Evolutionary conservation across 2,329 filamentous ascomycete genomes (phyloP).

Genomic region (Lachnellula subtilissima): DNA sequence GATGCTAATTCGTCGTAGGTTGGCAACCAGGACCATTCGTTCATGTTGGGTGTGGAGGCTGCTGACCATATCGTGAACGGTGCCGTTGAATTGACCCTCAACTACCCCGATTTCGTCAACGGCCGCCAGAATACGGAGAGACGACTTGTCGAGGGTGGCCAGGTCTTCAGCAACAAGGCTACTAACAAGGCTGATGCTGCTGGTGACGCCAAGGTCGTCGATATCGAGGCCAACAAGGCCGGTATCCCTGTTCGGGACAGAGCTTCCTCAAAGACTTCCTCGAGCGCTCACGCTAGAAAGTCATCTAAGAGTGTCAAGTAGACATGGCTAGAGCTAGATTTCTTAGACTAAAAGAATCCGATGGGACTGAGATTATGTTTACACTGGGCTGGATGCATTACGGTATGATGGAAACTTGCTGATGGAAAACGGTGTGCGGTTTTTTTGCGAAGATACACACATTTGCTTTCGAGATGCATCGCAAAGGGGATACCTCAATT

Average conservation of each 20-base stretch:
- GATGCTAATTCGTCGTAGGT: slow-evolving; percentile 36
- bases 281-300: slow-evolving; percentile 32
- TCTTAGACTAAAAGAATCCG: slow-evolving; percentile 3
- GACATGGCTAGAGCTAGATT: background rate
- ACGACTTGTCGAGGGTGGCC: slow-evolving; percentile 33
- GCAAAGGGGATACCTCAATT: background rate
- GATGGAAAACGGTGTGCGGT: background rate
- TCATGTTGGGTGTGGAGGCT: slow-evolving; percentile 74
- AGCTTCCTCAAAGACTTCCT: slow-evolving; percentile 32
- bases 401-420: background rate
- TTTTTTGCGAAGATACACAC: slow-evolving; percentile 1
- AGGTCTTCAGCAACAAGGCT: slow-evolving; percentile 29
- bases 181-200: slow-evolving; percentile 29
- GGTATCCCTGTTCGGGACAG: slow-evolving; percentile 27
- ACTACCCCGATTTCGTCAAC: slow-evolving; percentile 76
- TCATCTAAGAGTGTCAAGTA: slow-evolving; percentile 34
- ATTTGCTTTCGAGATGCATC: background rate
- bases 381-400: background rate
- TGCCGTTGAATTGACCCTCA: slow-evolving; percentile 68
- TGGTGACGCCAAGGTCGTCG: slow-evolving; percentile 31
- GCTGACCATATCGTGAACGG: slow-evolving; percentile 70
- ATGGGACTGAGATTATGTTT: background rate
- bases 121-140: slow-evolving; percentile 36
- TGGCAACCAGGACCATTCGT: slow-evolving; percentile 57
- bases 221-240: slow-evolving; percentile 29